These are phyloP conservation scores for Crotalaria pallida DNA, from an alignment of 306 rosid species.

Conservation along the genomic window DNA sequence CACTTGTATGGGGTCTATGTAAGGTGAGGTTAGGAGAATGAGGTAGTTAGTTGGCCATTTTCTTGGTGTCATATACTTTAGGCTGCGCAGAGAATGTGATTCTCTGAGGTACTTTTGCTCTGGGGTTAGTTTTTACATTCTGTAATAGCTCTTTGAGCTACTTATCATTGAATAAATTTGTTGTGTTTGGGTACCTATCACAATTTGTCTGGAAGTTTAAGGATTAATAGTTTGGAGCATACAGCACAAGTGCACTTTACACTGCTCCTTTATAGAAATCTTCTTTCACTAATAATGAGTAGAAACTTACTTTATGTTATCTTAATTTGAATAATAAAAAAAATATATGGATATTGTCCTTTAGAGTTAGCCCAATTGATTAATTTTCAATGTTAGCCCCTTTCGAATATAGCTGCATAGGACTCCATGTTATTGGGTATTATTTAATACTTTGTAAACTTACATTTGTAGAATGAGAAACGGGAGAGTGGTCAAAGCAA, in stretches of 20 bases:
- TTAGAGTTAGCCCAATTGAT: neutral
- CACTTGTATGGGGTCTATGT: no score
- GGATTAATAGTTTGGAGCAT: neutral
- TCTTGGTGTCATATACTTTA: no score
- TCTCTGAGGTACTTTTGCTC: no score
- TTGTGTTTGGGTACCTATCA: no score
- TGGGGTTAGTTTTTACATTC: no score
- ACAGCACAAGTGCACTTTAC: neutral
- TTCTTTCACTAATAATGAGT: neutral
- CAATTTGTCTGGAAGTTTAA: neutral
- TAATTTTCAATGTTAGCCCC: neutral
- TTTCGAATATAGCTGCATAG: neutral
- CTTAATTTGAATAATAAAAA: neutral
- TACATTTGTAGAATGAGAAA: slow-evolving; percentile 67
- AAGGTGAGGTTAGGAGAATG: no score
- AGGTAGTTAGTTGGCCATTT: no score
- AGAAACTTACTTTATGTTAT: neutral
- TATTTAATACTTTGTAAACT: slow-evolving; percentile 10
- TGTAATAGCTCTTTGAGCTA: no score
- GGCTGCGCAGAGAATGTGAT: no score
- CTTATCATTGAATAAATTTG: no score
- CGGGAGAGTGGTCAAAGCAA: slow-evolving; percentile 94
- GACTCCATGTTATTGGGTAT: neutral
- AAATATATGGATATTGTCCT: slow-evolving; percentile 8
- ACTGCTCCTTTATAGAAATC: neutral